phyloP scores from a whole-genome alignment of 768 basidiomycete genomes.

The Sarcodon sp. region DNA sequence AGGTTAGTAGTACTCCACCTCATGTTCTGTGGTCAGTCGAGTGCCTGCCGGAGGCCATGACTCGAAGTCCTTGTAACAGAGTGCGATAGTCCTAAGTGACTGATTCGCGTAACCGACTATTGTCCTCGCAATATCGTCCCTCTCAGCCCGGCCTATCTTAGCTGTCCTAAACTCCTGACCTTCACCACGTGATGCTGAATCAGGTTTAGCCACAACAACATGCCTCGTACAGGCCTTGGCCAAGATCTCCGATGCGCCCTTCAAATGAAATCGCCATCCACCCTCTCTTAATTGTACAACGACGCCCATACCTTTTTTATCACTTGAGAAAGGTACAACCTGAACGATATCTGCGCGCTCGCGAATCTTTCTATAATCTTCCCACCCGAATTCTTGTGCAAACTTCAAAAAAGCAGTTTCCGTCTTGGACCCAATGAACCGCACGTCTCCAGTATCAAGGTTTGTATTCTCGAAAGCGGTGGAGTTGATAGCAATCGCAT shows the following conservation, averaged over 20 bases:
- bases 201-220: conserved; percentile 3
- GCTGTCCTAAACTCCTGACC: conserved; percentile 31
- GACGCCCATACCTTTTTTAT: conserved; percentile 24
- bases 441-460: conserved; percentile 18
- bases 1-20: conserved; percentile 1
- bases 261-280: conserved; percentile 27
- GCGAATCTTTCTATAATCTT: conserved; percentile 24
- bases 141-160: conserved; percentile 50
- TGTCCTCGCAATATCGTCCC: conserved; percentile 79
- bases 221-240: conserved; percentile 20
- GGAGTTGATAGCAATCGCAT: conserved; percentile 36
- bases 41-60: conserved; percentile 67
- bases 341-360: conserved; percentile 33
- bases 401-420: conserved; percentile 35
- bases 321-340: conserved; percentile 89
- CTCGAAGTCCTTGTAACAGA: conserved; percentile 84
- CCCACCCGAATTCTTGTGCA: conserved; percentile 29
- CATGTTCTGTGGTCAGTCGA: conserved; percentile 16
- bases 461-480: conserved; percentile 34
- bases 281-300: conserved; percentile 21
- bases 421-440: conserved; percentile 37
- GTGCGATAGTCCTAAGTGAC: conserved; percentile 83
- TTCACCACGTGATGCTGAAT: conserved; percentile 13
- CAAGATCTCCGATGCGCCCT: conserved; percentile 29
- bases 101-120: conserved; percentile 99